These are phyloP conservation scores for Auricularia heimuer DNA, from an alignment of 768 basidiomycete species.

Conservation along the genomic window DNA sequence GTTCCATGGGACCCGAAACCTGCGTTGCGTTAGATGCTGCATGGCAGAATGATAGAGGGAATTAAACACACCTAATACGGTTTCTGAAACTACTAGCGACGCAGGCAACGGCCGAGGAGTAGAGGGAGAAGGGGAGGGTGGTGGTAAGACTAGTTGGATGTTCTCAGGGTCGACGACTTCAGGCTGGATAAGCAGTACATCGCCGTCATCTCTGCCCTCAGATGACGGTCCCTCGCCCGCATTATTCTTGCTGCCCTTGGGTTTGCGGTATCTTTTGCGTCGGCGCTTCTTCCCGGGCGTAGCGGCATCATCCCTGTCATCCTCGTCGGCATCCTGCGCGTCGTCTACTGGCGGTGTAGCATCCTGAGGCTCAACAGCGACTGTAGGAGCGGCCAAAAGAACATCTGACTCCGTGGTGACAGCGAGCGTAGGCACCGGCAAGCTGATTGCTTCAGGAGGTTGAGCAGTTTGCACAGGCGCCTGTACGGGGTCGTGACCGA, in stretches of 20 bases:
- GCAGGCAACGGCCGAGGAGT: constrained; percentile 17
- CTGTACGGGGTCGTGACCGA: too few relatives aligned
- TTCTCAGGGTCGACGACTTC: constrained; percentile 3
- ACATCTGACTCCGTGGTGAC: too few relatives aligned
- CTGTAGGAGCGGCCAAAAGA: too few relatives aligned
- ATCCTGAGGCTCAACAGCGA: too few relatives aligned
- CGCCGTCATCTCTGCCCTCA: constrained; percentile 13
- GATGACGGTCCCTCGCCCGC: constrained; percentile 12
- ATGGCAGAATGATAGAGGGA: not conserved
- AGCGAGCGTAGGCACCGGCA: not conserved
- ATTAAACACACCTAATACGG: constrained; percentile 50
- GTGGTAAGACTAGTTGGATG: constrained; percentile 14
- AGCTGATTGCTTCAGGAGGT: not conserved
- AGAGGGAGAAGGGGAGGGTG: constrained; percentile 7
- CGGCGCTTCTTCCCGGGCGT: constrained; percentile 20
- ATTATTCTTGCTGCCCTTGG: constrained; percentile 40
- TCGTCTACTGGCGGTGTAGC: not conserved
- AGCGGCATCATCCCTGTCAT: constrained; percentile 15
- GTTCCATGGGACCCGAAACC: constrained; percentile 96
- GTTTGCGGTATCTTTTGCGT: constrained; percentile 23
- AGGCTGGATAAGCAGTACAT: not conserved
- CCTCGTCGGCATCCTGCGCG: constrained; percentile 15
- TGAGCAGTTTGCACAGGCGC: too few relatives aligned
- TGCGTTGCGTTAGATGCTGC: constrained; percentile 21
- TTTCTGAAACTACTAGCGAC: constrained; percentile 63